Base-by-base conservation (phyloP, 2,329 filamentous ascomycete genomes). In the Microdochium bolleyi region DNA sequence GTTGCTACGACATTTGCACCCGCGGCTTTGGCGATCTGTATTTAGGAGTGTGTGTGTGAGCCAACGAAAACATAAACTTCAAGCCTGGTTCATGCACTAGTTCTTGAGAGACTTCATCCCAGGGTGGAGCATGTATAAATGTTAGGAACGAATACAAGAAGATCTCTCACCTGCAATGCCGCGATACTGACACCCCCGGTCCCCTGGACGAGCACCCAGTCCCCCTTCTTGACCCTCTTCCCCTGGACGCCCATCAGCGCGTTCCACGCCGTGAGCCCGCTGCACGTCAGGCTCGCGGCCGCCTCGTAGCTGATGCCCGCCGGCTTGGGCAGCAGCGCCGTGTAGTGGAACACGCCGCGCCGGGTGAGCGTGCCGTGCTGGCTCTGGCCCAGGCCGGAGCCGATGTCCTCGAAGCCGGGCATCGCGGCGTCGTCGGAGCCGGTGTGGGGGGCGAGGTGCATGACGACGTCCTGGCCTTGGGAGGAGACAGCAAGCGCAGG, bases 1-100 rank as follows among this genome's bases (percentile, higher is more conserved):
- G 82, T 85, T 1, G 83, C 73, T 38, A 87, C 79, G 1, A 83
- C 76, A 1, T 56, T 74, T 9, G 77, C 75, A 2, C 78, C 79
- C 1, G 70, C 70, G 0, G 78, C 76, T 48, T 71, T 68, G 8
- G 78, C 77, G 38, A 73, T 56, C 56, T 41, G 37, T 41, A n/a
- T 41, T 41, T 41, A n/a, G 37, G 9, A 11, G 37, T 10, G 16
- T 8, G 37, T 41, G n/a, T n/a, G n/a, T n/a, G n/a, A n/a, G n/a
- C 30, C 30, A 34, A 34, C 30, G 16, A 3, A n/a, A 2, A 10
- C 2, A 19, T 13, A 3, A 5, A 13, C 9, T 13, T 7, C 11
- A 46, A 25, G 24, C 14, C n/a, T n/a, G n/a, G n/a, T n/a, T n/a
- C n/a, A n/a, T n/a, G n/a, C n/a, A n/a, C n/a, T n/a, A n/a, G n/a